phyloP scores from a whole-genome alignment of 2,329 filamentous ascomycete genomes.

The Teratosphaeriaceae sp. region DNA sequence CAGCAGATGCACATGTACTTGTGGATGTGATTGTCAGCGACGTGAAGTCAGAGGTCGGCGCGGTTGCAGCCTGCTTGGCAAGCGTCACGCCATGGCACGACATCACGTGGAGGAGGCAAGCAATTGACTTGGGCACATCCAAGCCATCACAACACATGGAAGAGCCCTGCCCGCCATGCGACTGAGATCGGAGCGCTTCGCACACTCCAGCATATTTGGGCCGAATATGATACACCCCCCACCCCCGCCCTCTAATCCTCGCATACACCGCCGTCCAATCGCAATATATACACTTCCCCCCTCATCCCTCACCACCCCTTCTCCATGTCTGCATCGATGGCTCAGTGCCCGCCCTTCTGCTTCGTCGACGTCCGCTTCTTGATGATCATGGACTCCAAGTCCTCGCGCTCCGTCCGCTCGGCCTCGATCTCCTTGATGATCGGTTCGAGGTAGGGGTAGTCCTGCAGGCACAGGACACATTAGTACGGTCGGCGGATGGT shows the following conservation, averaged over 20 bases:
- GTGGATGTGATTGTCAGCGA: no score
- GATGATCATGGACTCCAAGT: constrained; percentile 61
- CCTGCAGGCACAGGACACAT: constrained; percentile 42
- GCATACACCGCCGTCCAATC: neutral
- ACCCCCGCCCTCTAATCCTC: neutral
- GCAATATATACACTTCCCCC: constrained; percentile 3
- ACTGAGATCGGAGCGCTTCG: no score
- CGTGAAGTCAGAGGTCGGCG: no score
- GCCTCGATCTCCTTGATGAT: constrained; percentile 64
- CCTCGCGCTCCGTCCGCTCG: constrained; percentile 59
- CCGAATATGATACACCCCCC: constrained; percentile 2
- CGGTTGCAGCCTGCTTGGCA: no score
- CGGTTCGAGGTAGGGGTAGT: constrained; percentile 57
- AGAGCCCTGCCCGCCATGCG: no score
- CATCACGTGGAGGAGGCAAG: no score
- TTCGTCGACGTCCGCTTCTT: constrained; percentile 34
- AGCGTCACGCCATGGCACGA: no score
- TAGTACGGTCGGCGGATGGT: neutral
- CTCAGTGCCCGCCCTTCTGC: neutral
- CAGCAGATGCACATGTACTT: no score
- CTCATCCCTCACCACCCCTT: neutral
- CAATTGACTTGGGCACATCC: no score
- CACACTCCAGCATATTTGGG: neutral
- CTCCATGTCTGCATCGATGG: neutral
- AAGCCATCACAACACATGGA: no score